phyloP scores from a whole-genome alignment of 23 red algal genomes.

The Gracilaria domingensis region DNA sequence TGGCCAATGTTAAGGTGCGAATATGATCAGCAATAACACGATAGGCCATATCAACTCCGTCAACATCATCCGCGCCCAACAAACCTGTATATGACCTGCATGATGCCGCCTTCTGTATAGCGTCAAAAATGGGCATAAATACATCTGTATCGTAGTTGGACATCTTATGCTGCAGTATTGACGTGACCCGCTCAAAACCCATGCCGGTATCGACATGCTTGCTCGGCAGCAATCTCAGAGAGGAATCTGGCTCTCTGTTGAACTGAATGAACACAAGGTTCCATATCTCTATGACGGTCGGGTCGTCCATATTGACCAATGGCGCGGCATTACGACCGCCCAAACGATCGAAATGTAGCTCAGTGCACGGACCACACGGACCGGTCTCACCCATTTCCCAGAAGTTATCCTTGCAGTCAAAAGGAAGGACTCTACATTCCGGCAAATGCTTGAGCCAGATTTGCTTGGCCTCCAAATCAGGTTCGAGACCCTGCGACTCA shows the following conservation, averaged over 20 bases:
- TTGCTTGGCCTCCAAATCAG: constrained; percentile 88
- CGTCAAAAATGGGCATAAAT: constrained; percentile 93
- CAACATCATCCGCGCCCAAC: constrained; percentile 77
- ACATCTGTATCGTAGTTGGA: constrained; percentile 99
- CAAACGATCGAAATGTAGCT: constrained; percentile 96
- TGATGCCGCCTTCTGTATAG: constrained; percentile 80
- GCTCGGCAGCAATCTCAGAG: constrained; percentile 70
- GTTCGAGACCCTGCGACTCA: constrained; percentile 63
- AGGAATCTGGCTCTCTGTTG: constrained; percentile 89
- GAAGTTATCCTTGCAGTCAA: constrained; percentile 99
- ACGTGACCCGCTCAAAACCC: constrained; percentile 93
- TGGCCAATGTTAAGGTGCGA: constrained; percentile 93
- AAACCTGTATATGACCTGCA: constrained; percentile 77
- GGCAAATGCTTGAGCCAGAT: constrained; percentile 96
- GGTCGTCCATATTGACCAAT: constrained; percentile 97
- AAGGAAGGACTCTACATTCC: constrained; percentile 85
- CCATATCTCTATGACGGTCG: constrained; percentile 99
- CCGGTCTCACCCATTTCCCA: constrained; percentile 99
- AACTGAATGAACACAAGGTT: constrained; percentile 99
- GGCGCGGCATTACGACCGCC: constrained; percentile 79
- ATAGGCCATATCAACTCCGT: constrained; percentile 96
- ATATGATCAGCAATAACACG: constrained; percentile 97
- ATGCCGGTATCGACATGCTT: constrained; percentile 99
- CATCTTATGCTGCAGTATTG: constrained; percentile 91
- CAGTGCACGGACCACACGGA: constrained; percentile 98